Evolutionary conservation across 805 yeast species (phyloP).

Genomic region (Sugiyamaella marilandica): DNA sequence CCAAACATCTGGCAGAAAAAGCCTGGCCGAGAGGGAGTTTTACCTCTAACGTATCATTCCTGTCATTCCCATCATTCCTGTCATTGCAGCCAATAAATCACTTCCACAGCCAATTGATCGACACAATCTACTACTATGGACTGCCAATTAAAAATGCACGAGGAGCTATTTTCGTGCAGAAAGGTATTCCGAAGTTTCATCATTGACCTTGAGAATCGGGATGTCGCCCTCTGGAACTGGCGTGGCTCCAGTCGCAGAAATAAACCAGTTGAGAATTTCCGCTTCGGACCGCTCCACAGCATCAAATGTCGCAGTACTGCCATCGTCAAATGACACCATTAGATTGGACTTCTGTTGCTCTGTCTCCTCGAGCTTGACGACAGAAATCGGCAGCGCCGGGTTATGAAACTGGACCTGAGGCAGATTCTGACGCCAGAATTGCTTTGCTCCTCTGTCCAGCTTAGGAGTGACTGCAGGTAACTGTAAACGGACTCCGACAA

Average conservation of each 20-base stretch:
- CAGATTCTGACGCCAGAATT: conserved; percentile 68
- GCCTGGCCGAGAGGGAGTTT: not conserved
- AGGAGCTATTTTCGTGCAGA: too few species aligned
- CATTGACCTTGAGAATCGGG: conserved; percentile 11
- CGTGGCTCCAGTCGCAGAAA: conserved; percentile 48
- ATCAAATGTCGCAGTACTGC: conserved; percentile 42
- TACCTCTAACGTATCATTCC: too few species aligned
- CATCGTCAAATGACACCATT: conserved; percentile 25
- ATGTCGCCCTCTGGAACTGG: conserved; percentile 43
- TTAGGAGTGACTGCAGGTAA: not conserved
- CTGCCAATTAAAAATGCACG: too few species aligned
- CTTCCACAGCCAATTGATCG: too few species aligned
- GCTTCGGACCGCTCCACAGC: conserved; percentile 47
- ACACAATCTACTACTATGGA: too few species aligned
- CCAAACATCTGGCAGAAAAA: not conserved
- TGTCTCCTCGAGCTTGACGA: conserved; percentile 8
- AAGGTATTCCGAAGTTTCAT: not conserved
- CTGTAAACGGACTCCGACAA: not conserved
- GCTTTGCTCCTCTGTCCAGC: conserved; percentile 34
- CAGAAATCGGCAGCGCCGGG: conserved; percentile 53
- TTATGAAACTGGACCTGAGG: conserved; percentile 82
- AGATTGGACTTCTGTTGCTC: not conserved
- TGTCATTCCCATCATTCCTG: not conserved
- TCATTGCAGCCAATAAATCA: not conserved
- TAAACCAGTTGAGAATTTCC: conserved; percentile 54